Conservation (phyloP, 805 yeast species). For the Wickerhamomyces alni region DNA sequence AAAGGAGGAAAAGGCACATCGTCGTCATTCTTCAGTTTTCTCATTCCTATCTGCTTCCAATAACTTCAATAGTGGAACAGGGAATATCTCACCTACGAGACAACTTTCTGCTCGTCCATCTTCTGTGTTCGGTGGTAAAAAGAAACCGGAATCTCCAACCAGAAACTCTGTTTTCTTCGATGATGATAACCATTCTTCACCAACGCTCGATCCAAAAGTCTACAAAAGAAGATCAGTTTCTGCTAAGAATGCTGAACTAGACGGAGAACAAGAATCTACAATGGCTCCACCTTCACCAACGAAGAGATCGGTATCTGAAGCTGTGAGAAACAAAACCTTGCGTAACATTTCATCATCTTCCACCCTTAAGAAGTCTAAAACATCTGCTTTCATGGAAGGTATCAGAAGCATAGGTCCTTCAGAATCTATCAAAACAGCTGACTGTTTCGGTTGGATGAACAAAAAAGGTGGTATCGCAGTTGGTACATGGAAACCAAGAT, state of each 20-base stretch:
- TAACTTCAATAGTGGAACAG: slow-evolving; percentile 2
- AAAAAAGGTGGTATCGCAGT: slow-evolving; percentile 81
- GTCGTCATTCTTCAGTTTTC: slow-evolving; percentile 56
- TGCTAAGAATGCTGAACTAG: slow-evolving; percentile 34
- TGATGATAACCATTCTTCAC: not conserved
- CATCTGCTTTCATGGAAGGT: slow-evolving; percentile 86
- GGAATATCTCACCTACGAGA: slow-evolving; percentile 3
- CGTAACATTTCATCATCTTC: slow-evolving; percentile 51
- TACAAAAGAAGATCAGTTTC: slow-evolving; percentile 45
- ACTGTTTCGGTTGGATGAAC: slow-evolving; percentile 91
- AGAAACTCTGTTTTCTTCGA: slow-evolving; percentile 2
- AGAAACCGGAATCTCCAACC: slow-evolving; percentile 8
- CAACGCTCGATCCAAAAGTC: slow-evolving; percentile 9
- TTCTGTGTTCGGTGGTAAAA: slow-evolving; percentile 12
- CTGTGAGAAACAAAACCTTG: slow-evolving; percentile 43
- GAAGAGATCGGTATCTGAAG: slow-evolving; percentile 44
- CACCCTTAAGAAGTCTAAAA: slow-evolving; percentile 32
- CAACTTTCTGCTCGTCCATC: slow-evolving; percentile 10
- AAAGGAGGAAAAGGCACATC: slow-evolving; percentile 33
- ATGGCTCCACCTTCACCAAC: slow-evolving; percentile 11
- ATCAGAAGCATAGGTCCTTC: slow-evolving; percentile 69
- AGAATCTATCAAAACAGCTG: slow-evolving; percentile 72
- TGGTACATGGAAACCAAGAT: slow-evolving; percentile 88
- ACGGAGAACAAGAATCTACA: not conserved
- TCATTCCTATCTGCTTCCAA: slow-evolving; percentile 34